phyloP scores from a whole-genome alignment of 805 yeast species.

The Metschnikowia drakensbergensis region DNA sequence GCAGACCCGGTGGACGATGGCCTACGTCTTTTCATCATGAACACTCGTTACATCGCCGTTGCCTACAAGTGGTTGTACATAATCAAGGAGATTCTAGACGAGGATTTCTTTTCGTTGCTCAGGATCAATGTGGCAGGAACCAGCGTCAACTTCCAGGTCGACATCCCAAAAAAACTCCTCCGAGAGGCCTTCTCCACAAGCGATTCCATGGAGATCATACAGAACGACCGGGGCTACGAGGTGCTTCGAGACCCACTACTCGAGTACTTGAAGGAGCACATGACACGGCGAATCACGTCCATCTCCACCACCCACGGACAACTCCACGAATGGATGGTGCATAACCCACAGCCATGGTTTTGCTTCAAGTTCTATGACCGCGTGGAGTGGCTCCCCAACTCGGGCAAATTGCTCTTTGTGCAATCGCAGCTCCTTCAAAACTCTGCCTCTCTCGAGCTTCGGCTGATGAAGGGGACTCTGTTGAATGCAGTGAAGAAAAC shows the following conservation, averaged over 20 bases:
- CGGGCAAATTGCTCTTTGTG: conserved; percentile 26
- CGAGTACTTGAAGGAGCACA: conserved; percentile 35
- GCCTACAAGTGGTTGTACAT: conserved; percentile 65
- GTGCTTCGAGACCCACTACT: conserved; percentile 26
- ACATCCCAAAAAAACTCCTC: conserved; percentile 35
- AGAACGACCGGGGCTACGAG: conserved; percentile 22
- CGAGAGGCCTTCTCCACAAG: conserved; percentile 9
- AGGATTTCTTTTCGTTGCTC: conserved; percentile 23
- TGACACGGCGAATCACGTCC: conserved; percentile 17
- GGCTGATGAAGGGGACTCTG: conserved; percentile 26
- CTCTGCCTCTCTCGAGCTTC: conserved; percentile 54
- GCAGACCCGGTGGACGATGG: conserved; percentile 27
- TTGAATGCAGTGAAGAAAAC: conserved; percentile 16
- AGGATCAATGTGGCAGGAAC: conserved; percentile 45
- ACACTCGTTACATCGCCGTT: conserved; percentile 48
- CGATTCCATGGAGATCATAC: conserved; percentile 8
- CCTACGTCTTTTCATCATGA: conserved; percentile 47
- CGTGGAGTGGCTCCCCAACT: conserved; percentile 47
- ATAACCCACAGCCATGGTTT: conserved; percentile 41
- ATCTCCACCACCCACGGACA: background rate
- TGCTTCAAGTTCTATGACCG: conserved; percentile 68
- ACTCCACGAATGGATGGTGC: conserved; percentile 13
- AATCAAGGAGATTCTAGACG: conserved; percentile 46
- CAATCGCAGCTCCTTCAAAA: conserved; percentile 32
- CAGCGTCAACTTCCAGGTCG: conserved; percentile 42